These are phyloP conservation scores for Aspergillus udagawae DNA, from an alignment of 2,329 filamentous ascomycete genomes.

Conservation along the genomic window DNA sequence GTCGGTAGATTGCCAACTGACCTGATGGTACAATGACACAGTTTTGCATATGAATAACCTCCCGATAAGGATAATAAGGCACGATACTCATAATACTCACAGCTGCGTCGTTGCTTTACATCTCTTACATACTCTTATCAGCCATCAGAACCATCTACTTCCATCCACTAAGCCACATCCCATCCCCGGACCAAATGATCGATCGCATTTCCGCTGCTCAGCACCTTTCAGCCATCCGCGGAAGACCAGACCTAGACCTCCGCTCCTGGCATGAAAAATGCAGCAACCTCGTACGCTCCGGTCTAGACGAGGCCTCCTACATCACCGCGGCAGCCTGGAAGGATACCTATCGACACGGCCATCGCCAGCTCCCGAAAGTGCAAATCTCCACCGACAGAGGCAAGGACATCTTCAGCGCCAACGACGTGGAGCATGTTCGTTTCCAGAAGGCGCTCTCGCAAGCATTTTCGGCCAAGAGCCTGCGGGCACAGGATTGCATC, in stretches of 20 bases:
- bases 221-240: slow-evolving; percentile 7
- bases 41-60: too few species aligned
- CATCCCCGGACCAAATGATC: slow-evolving; percentile 13
- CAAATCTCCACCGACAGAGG: not conserved
- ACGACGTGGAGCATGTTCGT: slow-evolving; percentile 20
- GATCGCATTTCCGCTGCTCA: slow-evolving; percentile 14
- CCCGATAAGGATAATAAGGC: not conserved
- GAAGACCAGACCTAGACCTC: slow-evolving; percentile 7
- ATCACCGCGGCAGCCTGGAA: slow-evolving; percentile 21
- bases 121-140: not conserved
- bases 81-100: not conserved
- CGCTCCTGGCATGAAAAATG: slow-evolving; percentile 8
- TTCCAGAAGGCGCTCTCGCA: slow-evolving; percentile 26
- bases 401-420: slow-evolving; percentile 10
- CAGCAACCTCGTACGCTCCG: slow-evolving; percentile 24
- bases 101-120: not conserved
- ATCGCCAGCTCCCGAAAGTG: slow-evolving; percentile 11
- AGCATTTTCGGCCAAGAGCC: slow-evolving; percentile 26
- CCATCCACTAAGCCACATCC: slow-evolving; percentile 10
- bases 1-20: too few species aligned
- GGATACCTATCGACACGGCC: slow-evolving; percentile 23
- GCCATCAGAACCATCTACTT: slow-evolving; percentile 15
- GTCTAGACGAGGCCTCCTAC: slow-evolving; percentile 31
- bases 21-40: too few species aligned
- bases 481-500: slow-evolving; percentile 34